A percentile compares a stretch with the other conserved stretches of the same genome.
phyloP scores from a whole-genome alignment of 352 stramenopile species.

The Pythium volutum region DNA sequence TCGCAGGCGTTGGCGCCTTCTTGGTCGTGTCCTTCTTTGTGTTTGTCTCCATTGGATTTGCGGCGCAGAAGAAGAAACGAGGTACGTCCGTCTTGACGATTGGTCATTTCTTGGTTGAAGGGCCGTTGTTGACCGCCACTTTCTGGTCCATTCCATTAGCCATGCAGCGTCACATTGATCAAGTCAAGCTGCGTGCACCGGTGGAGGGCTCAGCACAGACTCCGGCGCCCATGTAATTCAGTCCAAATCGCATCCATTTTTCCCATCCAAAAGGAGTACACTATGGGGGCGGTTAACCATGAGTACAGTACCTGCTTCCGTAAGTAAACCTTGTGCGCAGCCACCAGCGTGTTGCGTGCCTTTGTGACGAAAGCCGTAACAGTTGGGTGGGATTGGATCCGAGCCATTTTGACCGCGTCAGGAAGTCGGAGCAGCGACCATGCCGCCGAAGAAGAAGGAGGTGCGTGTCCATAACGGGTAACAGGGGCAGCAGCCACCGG shows the following conservation, averaged over 20 bases:
- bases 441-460: conserved; percentile 89
- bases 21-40: conserved; percentile 72
- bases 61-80: conserved; percentile 69
- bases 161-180: conserved; percentile 61
- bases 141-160: conserved; percentile 27
- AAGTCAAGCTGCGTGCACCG: conserved; percentile 47
- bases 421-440: conserved; percentile 9
- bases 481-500: neutral
- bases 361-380: conserved; percentile 9
- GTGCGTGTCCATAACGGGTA: conserved; percentile 26
- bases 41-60: conserved; percentile 66
- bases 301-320: conserved; percentile 12
- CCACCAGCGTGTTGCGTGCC: conserved; percentile 5
- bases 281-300: neutral
- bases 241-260: neutral
- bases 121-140: neutral
- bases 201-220: conserved; percentile 35
- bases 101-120: too few relatives aligned
- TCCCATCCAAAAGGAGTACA: neutral
- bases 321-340: neutral
- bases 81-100: conserved; percentile 31
- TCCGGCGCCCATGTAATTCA: conserved; percentile 25
- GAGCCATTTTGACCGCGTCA: conserved; percentile 3
- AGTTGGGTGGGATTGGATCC: neutral
- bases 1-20: conserved; percentile 65